Conservation (phyloP, 2,329 filamentous ascomycete genomes). For the Paecilomyces sp. region DNA sequence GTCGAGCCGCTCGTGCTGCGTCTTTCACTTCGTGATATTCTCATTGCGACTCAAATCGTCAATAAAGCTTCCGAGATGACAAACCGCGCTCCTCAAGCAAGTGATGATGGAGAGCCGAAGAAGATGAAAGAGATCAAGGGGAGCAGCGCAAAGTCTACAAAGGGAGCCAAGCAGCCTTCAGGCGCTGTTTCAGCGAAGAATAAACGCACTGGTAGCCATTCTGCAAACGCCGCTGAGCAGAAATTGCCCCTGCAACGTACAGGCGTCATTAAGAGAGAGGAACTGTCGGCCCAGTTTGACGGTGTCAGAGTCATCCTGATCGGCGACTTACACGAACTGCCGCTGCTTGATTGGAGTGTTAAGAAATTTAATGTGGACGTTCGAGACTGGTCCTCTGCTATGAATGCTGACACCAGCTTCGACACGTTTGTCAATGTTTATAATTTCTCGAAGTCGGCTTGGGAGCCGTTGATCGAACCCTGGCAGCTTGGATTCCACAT, state of each 20-base stretch:
- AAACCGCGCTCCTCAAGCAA: conserved; percentile 39
- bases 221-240: conserved; percentile 28
- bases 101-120: conserved; percentile 48
- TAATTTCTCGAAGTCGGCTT: conserved; percentile 98
- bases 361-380: conserved; percentile 82
- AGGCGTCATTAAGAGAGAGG: conserved; percentile 60
- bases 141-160: conserved; percentile 30
- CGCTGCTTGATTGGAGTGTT: conserved; percentile 86
- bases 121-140: conserved; percentile 40
- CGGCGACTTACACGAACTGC: conserved; percentile 90
- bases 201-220: conserved; percentile 40
- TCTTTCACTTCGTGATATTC: conserved; percentile 85
- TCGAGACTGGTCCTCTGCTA: conserved; percentile 80
- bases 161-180: conserved; percentile 41
- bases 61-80: conserved; percentile 85
- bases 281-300: conserved; percentile 77
- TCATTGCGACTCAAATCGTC: conserved; percentile 87
- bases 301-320: conserved; percentile 90
- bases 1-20: conserved; percentile 87
- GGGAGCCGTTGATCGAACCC: conserved; percentile 93
- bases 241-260: conserved; percentile 37
- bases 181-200: conserved; percentile 37
- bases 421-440: conserved; percentile 95
- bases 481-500: conserved; percentile 94
- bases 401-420: conserved; percentile 83